Evolutionary conservation across 495 filamentous ascomycete species (phyloP), one percentile per base, ranked within the genome.

Genomic region (Mytilinidion resinicola): DNA sequence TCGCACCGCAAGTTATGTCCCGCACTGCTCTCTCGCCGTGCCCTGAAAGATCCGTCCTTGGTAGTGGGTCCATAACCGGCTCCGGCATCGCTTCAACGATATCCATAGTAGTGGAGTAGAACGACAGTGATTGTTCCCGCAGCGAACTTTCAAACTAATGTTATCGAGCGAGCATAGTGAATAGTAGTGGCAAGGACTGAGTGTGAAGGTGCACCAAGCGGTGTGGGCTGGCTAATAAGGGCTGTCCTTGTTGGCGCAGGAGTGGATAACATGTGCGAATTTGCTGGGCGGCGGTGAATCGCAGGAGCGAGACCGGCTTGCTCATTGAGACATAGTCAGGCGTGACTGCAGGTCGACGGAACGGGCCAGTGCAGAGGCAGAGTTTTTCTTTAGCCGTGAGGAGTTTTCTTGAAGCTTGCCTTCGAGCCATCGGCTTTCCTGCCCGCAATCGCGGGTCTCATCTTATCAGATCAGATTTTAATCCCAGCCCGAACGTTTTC

Each of bases 1-100:
- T 71, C 25, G 67, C 68, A 30, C 73, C 73, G 57, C 70, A 75
- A 11, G 63, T 57, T 36, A 75, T 67, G 43, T 73, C 70, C 56
- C 72, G 67, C 19, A 73, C n/a, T 10, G 70, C 72, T 43, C 67
- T 61, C 15, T 59, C 42, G 14, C 67, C 64, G 30, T 69, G 64
- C 10, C 36, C 55, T 21, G 17, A 30, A 33, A 30, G 17, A 7
- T 19, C 8, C 25, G 21, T 25, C 14, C 21, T 49, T 6, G 21
- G 15, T 9, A 49, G 14, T 9, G 46, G 14, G 9, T 49, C 46
- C 17, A 49, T 25, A 9, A 20, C 46, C 7, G 21, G 14, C 46
- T 49, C 46, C 14, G 46, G 21, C 46, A 49, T 49, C 15, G 25
- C 25, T 30, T 30, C 6, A 6, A 6, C 25, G 25, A 30, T 30